phyloP scores from a whole-genome alignment of 208 protist genomes.

The Leishmania major region DNA sequence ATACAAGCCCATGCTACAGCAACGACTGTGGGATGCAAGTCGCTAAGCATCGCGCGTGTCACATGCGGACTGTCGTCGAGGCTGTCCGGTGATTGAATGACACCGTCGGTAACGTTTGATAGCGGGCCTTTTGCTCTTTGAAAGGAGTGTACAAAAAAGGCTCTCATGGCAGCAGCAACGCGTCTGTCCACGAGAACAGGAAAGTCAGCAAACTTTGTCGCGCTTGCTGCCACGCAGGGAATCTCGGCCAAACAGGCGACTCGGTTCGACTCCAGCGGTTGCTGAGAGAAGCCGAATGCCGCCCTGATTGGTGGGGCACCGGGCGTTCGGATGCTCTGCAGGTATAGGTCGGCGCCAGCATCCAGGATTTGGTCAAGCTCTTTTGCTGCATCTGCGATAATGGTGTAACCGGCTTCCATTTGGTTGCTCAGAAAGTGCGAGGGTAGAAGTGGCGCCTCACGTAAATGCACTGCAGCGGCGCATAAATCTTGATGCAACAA shows the following conservation, averaged over 20 bases:
- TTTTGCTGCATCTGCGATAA: constrained; percentile 1
- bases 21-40: background rate
- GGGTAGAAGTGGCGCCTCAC: too few relatives aligned
- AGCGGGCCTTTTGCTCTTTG: background rate
- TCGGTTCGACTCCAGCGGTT: background rate
- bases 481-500: background rate
- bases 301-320: background rate
- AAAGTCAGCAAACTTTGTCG: constrained; percentile 2
- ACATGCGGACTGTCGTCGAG: constrained; percentile 19
- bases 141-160: background rate
- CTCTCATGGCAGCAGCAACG: background rate
- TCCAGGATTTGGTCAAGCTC: constrained; percentile 12
- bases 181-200: constrained; percentile 13
- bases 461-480: background rate
- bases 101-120: background rate
- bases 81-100: background rate
- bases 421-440: background rate
- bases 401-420: background rate
- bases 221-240: background rate
- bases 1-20: constrained; percentile 19
- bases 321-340: background rate
- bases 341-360: background rate
- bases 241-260: constrained; percentile 3
- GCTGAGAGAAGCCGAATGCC: constrained; percentile 7
- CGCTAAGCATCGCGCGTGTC: constrained; percentile 6